phyloP scores from a whole-genome alignment of 345 rosid species.

The Gossypium arboreum region DNA sequence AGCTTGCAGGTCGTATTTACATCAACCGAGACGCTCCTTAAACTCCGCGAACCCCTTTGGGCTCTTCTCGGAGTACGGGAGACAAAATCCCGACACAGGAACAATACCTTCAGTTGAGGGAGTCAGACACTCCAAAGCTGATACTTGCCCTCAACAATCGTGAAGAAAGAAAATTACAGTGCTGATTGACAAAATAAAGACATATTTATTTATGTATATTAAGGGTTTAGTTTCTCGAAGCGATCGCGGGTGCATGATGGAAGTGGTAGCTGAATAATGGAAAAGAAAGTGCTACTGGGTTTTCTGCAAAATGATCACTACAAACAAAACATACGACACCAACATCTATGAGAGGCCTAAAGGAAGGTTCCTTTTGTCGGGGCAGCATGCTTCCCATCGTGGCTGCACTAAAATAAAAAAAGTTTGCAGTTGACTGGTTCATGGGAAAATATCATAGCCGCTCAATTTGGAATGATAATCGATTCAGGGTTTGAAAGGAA shows the following conservation, averaged over 20 bases:
- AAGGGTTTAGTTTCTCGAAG: not conserved
- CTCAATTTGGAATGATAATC: constrained; percentile 5
- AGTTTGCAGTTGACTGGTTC: not conserved
- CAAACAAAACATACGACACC: constrained; percentile 9
- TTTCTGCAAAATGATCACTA: constrained; percentile 9
- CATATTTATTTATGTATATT: not conserved
- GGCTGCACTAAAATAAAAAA: constrained; percentile 8
- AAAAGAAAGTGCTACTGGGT: not conserved
- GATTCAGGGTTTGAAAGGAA: constrained; percentile 10
- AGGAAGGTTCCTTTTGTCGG: constrained; percentile 9
- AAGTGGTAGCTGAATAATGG: constrained; percentile 3
- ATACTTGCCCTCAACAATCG: too few species aligned
- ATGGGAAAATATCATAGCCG: constrained; percentile 4
- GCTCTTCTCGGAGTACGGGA: too few species aligned
- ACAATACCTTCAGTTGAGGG: too few species aligned
- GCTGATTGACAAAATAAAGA: not conserved
- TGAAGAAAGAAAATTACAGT: not conserved
- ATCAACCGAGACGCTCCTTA: too few species aligned
- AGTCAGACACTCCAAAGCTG: too few species aligned
- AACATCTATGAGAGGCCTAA: not conserved
- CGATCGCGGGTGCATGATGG: not conserved
- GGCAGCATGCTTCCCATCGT: not conserved
- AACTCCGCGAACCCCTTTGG: too few species aligned
- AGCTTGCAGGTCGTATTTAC: too few species aligned
- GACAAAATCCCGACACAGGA: too few species aligned